Percentiles rank a stretch among this genome's conserved stretches.
Evolutionary conservation across 2,329 filamentous ascomycete species (phyloP).

Genomic region (Hypocrella siamensis): DNA sequence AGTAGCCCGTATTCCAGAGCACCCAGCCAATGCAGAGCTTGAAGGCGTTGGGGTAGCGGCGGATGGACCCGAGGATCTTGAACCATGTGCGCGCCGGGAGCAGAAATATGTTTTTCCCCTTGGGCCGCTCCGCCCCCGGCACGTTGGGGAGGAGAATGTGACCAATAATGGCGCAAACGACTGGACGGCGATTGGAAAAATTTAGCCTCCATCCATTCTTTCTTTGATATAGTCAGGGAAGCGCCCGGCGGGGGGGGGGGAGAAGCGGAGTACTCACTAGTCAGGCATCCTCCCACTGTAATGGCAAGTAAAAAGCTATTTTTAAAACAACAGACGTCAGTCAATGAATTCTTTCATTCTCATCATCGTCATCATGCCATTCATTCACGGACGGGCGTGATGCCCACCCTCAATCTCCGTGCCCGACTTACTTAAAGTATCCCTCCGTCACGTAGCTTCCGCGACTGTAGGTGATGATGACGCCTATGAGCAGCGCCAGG

Average conservation of each 20-base stretch:
- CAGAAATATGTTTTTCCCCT: constrained; percentile 5
- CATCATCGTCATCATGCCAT: neutral
- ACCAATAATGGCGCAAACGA: constrained; percentile 5
- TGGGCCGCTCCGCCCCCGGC: constrained; percentile 5
- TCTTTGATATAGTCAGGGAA: no score
- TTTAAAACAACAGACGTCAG: neutral
- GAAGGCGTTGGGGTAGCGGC: constrained; percentile 8
- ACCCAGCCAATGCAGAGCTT: constrained; percentile 9
- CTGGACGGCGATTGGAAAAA: constrained; percentile 4
- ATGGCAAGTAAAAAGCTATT: constrained; percentile 7
- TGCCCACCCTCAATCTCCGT: no score
- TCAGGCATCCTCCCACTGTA: constrained; percentile 7
- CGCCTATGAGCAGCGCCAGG: constrained; percentile 7
- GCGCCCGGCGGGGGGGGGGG: no score
- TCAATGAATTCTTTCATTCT: neutral
- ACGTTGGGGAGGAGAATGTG: constrained; percentile 7
- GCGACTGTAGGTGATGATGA: constrained; percentile 7
- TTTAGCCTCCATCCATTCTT: no score
- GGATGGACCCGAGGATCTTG: constrained; percentile 6
- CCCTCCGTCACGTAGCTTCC: constrained; percentile 7
- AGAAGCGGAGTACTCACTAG: constrained; percentile 3
- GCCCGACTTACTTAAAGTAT: constrained; percentile 6
- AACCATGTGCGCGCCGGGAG: constrained; percentile 7
- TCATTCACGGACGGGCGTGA: no score
- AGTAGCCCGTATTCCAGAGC: constrained; percentile 8